Base-by-base conservation (phyloP, 2,329 filamentous ascomycete genomes). In the Uncinocarpus reesii region DNA sequence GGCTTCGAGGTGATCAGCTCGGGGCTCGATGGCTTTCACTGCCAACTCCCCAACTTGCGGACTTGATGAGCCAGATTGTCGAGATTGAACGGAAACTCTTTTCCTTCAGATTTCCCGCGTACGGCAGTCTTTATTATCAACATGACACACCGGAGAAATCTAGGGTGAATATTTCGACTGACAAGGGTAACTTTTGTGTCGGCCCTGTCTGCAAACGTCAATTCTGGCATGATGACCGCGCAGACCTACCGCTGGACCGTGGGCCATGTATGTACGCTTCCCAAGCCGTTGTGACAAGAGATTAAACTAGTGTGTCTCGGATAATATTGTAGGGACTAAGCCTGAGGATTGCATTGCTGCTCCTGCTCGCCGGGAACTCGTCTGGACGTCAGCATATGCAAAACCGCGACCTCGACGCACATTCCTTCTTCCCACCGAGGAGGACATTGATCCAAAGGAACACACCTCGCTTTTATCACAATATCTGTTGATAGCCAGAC, bases 1-100 rank as follows among this genome's bases (percentile, higher is more conserved):
- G 60, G 13, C 42, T 66, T 11, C 43, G 53, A 1, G 67, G 68
- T 2, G 58, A 61, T 32, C 58, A 56, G 52, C 56, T 64, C 44
- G 44, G 55, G 1, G 60, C 54, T 13, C 36, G 52, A 44, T 62
- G 57, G 57, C 51, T 60, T 45, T 55, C 55, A 16, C 54, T 62
- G 4, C 56, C 59, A 0, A 59, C 58, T 4, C 49, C 48, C 36
- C 49, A 62, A 48, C 3, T 41, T 7, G 28, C 24, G 15, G 21
- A n/a, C 3, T 8, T 41, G 7, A 41, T 41, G 38, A 41, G 4
- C n/a, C 38, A 41, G 15, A 26, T 41, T n/a, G 38, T n/a, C 24
- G 13, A 28, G 28, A 41, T 41, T 20, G 38, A 41, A 28, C 20
- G 28, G 28, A 41, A 28, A 32, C 53, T 62, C 44, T 62, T 61